A percentile compares a stretch with the other conserved stretches of the same genome.
Evolutionary conservation across 164 flowering plant genomes (phyloP).

Genomic region (Umbilicus rupestris): DNA sequence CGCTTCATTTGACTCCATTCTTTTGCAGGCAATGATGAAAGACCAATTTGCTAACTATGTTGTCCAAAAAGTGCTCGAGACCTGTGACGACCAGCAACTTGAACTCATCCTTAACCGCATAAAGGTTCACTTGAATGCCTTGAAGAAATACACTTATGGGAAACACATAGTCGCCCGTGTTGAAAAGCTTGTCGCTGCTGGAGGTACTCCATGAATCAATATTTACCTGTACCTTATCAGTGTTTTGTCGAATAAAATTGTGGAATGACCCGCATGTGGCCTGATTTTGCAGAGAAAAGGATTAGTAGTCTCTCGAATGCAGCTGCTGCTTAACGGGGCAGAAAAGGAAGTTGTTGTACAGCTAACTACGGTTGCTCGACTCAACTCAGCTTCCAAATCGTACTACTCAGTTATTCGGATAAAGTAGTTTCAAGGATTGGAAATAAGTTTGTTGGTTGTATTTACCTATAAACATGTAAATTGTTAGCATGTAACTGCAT

Average conservation of each 20-base stretch:
- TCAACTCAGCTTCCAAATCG: slow-evolving; percentile 4
- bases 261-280: not conserved
- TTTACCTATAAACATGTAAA: not conserved
- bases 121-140: slow-evolving; percentile 83
- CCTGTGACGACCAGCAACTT: slow-evolving; percentile 89
- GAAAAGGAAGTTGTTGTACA: slow-evolving; percentile 60
- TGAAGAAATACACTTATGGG: slow-evolving; percentile 91
- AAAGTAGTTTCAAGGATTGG: not conserved
- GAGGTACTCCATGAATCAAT: slow-evolving; percentile 36
- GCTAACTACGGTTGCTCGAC: slow-evolving; percentile 49
- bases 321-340: slow-evolving; percentile 23
- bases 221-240: not conserved
- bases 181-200: slow-evolving; percentile 95
- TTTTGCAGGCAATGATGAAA: slow-evolving; percentile 82
- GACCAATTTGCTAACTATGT: slow-evolving; percentile 95
- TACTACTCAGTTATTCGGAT: not conserved
- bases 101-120: slow-evolving; percentile 79
- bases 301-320: slow-evolving; percentile 44
- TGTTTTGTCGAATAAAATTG: not conserved
- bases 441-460: slow-evolving; percentile 3
- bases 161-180: slow-evolving; percentile 97
- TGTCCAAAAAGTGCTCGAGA: slow-evolving; percentile 92
- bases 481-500: slow-evolving; percentile 3
- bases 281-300: slow-evolving; percentile 62
- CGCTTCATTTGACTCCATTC: slow-evolving; percentile 3